phyloP scores from a whole-genome alignment of 2,329 filamentous ascomycete genomes.

The Scleromitrula shiraiana region DNA sequence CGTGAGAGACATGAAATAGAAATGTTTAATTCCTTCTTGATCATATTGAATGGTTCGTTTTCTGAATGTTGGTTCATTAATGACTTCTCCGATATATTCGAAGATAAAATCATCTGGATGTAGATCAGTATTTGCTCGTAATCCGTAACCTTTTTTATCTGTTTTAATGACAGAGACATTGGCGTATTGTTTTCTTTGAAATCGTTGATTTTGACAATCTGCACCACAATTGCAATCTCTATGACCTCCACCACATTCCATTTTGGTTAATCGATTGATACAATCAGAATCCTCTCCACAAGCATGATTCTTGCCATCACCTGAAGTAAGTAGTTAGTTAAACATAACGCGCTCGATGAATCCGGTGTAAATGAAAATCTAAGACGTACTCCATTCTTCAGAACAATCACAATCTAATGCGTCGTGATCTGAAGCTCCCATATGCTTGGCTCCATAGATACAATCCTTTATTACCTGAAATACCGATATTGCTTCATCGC shows the following conservation, averaged over 20 bases:
- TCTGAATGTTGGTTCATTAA: constrained; percentile 84
- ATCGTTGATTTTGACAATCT: constrained; percentile 89
- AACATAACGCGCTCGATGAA: not conserved
- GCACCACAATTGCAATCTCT: constrained; percentile 75
- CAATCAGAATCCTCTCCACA: constrained; percentile 96
- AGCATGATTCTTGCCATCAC: constrained; percentile 63
- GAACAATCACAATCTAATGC: constrained; percentile 89
- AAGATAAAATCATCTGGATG: constrained; percentile 87
- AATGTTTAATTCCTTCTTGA: constrained; percentile 94
- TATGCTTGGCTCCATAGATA: constrained; percentile 82
- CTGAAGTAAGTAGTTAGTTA: constrained; percentile 36
- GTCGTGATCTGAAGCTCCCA: constrained; percentile 86
- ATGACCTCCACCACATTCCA: constrained; percentile 71
- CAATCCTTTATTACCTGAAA: constrained; percentile 82
- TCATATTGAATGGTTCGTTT: constrained; percentile 90
- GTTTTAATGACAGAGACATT: constrained; percentile 93
- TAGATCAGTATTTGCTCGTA: constrained; percentile 72
- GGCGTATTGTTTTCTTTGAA: constrained; percentile 84
- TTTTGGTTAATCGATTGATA: constrained; percentile 96
- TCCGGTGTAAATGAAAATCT: not conserved
- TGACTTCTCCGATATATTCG: constrained; percentile 97
- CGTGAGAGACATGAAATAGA: constrained; percentile 99
- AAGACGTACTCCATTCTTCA: constrained; percentile 86
- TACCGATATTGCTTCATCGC: constrained; percentile 61
- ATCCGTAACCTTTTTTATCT: constrained; percentile 92